phyloP scores from a whole-genome alignment of 2,329 filamentous ascomycete genomes.

The Fusarium sp. region DNA sequence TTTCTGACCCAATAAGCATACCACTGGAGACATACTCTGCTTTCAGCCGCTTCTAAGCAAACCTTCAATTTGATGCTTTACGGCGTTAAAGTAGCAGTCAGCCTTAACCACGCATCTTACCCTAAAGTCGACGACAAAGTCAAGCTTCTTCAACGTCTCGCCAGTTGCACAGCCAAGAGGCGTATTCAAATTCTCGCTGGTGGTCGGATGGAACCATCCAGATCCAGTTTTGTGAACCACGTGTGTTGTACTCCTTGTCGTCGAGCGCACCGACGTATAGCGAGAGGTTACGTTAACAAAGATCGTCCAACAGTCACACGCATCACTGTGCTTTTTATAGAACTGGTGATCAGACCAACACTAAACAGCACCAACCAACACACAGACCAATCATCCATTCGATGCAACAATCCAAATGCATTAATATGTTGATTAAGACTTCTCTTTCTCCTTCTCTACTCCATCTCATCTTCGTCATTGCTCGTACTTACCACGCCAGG shows the following conservation, averaged over 20 bases:
- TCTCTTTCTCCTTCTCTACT: neutral
- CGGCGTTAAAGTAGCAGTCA: neutral
- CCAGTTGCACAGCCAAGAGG: neutral
- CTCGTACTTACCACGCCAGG: slow-evolving; percentile 17
- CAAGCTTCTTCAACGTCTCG: neutral
- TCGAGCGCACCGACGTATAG: slow-evolving; percentile 1
- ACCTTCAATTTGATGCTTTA: neutral
- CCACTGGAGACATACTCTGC: neutral
- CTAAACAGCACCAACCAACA: neutral
- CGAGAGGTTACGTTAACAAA: slow-evolving; percentile 4
- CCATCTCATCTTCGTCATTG: slow-evolving; percentile 16
- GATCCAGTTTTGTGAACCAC: neutral
- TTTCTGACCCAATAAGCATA: neutral
- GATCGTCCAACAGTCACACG: slow-evolving; percentile 11
- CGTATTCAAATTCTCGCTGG: neutral
- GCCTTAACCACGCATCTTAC: neutral
- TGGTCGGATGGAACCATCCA: neutral
- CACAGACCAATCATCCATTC: slow-evolving; percentile 2
- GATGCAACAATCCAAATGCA: slow-evolving; percentile 1
- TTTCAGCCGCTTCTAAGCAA: neutral
- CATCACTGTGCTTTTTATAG: slow-evolving; percentile 34
- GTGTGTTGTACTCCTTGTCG: slow-evolving; percentile 17
- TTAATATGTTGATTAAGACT: slow-evolving; percentile 8
- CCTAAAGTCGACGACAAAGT: neutral
- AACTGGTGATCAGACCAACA: slow-evolving; percentile 5